Percentiles rank a stretch among this genome's conserved stretches.
phyloP scores from a whole-genome alignment of 2,329 filamentous ascomycete species.

The Aspergillus thermomutatus region DNA sequence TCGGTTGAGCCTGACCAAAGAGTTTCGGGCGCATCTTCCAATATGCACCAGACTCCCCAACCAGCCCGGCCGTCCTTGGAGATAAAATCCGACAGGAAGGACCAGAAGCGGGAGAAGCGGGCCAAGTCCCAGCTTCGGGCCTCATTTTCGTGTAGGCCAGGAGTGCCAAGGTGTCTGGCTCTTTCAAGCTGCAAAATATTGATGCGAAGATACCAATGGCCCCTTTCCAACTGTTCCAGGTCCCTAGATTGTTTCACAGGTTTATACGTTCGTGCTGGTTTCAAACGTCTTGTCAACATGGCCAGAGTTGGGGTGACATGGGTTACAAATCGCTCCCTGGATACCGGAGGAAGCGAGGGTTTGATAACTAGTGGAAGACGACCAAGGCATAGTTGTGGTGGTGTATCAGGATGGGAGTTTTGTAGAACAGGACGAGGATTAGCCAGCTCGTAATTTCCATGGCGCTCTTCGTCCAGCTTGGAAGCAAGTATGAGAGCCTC shows the following conservation, averaged over 20 bases:
- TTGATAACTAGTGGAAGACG: conserved; percentile 44
- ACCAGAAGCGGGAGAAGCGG: conserved; percentile 42
- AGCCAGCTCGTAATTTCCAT: no score
- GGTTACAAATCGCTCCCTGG: conserved; percentile 44
- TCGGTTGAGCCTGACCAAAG: neutral
- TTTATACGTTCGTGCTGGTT: conserved; percentile 52
- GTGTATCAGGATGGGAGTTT: neutral
- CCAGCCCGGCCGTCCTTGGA: conserved; percentile 38
- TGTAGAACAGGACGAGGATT: neutral
- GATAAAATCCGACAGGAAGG: conserved; percentile 37
- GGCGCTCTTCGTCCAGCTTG: neutral
- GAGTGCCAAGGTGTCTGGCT: neutral
- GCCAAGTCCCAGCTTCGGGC: conserved; percentile 28
- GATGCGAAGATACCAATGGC: conserved; percentile 68
- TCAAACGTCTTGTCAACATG: conserved; percentile 53
- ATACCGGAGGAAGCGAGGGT: conserved; percentile 53
- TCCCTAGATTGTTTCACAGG: conserved; percentile 49
- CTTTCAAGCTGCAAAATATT: conserved; percentile 45
- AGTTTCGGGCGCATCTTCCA: conserved; percentile 19
- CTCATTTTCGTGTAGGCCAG: neutral
- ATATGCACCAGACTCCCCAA: conserved; percentile 45
- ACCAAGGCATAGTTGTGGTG: conserved; percentile 6
- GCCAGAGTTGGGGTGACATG: conserved; percentile 57
- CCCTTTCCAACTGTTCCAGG: conserved; percentile 64
- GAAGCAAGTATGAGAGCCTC: neutral